These are phyloP conservation scores for Leccinum boreale DNA, from an alignment of 768 basidiomycete genomes.

Conservation along the genomic window DNA sequence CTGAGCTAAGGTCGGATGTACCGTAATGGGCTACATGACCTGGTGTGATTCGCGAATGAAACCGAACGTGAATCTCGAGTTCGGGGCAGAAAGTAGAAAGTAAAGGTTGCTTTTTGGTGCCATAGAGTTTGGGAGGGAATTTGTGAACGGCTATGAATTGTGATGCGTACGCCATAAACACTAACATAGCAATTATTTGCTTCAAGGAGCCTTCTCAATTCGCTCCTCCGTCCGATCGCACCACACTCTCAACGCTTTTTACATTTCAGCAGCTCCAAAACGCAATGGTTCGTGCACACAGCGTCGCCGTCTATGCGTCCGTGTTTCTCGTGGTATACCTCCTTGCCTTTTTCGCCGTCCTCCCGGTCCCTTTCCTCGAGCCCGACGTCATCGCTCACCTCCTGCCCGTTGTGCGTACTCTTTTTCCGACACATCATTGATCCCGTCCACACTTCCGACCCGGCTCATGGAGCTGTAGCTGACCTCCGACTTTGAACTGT, in stretches of 20 bases:
- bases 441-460: background rate
- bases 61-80: too few species aligned
- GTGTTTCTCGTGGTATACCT: conserved; percentile 49
- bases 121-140: too few species aligned
- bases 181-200: too few species aligned
- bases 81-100: too few species aligned
- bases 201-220: too few species aligned
- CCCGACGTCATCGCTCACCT: conserved; percentile 1
- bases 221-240: too few species aligned
- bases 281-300: conserved; percentile 60
- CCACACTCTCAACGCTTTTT: background rate
- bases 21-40: too few species aligned
- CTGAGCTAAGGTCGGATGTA: conserved; percentile 35
- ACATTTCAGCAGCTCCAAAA: background rate
- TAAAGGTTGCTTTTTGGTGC: too few species aligned
- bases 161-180: too few species aligned
- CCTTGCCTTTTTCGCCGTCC: conserved; percentile 31
- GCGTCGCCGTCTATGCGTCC: conserved; percentile 45
- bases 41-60: too few species aligned
- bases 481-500: background rate
- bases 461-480: background rate
- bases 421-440: background rate
- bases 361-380: conserved; percentile 17
- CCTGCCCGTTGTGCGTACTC: conserved; percentile 14
- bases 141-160: too few species aligned